A percentile compares a stretch with the other conserved stretches of the same genome.
Conservation (phyloP, 2,329 filamentous ascomycete species). For the Madurella mycetomatis region DNA sequence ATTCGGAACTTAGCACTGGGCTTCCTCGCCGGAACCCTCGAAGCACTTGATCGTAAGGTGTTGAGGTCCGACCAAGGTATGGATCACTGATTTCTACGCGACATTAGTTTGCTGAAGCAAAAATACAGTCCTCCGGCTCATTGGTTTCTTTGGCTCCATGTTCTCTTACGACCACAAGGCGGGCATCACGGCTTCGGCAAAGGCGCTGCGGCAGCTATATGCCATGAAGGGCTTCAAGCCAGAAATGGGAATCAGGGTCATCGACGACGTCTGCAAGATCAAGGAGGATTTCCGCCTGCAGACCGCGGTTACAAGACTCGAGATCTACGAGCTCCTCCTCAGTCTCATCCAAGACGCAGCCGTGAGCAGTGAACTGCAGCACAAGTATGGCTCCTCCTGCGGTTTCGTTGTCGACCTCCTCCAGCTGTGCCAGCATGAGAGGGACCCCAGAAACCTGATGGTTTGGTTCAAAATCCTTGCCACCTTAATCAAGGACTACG, state of each 20-base stretch:
- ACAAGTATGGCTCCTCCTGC: constrained; percentile 40
- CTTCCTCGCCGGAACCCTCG: constrained; percentile 53
- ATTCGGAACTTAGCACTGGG: constrained; percentile 42
- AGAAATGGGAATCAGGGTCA: constrained; percentile 44
- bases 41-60: constrained; percentile 41
- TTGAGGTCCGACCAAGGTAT: constrained; percentile 49
- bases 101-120: not conserved
- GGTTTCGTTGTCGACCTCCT: constrained; percentile 48
- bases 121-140: constrained; percentile 27
- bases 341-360: constrained; percentile 41
- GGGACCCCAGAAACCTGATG: constrained; percentile 54
- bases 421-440: constrained; percentile 49
- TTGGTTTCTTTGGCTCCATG: constrained; percentile 55
- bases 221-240: constrained; percentile 50
- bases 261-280: constrained; percentile 46
- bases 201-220: constrained; percentile 47
- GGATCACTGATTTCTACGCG: not conserved
- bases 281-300: constrained; percentile 56
- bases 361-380: constrained; percentile 42
- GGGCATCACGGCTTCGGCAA: constrained; percentile 52
- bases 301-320: constrained; percentile 46
- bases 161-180: constrained; percentile 57
- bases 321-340: constrained; percentile 47
- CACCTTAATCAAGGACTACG: constrained; percentile 43
- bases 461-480: constrained; percentile 52